phyloP scores from a whole-genome alignment of 805 yeast genomes.

The Saccharomycopsis sp. region DNA sequence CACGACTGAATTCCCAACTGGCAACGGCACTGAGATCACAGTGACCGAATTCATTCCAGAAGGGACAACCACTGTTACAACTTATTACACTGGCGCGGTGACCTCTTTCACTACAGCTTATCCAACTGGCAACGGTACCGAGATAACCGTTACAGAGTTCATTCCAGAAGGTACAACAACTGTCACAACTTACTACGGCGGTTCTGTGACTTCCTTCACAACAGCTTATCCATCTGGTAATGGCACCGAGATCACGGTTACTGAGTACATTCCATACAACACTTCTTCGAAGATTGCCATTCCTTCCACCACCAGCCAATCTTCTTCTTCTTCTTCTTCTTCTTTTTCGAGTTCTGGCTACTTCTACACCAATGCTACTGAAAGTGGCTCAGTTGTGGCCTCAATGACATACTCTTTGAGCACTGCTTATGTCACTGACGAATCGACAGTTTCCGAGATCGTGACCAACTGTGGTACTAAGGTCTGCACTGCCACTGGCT shows the following conservation, averaged over 20 bases:
- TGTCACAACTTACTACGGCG: not conserved
- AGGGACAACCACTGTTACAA: not conserved
- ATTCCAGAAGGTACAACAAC: not conserved
- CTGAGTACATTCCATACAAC: not conserved
- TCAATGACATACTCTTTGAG: too few relatives aligned
- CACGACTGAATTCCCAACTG: constrained; percentile 4
- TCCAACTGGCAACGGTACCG: constrained; percentile 6
- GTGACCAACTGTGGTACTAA: constrained; percentile 1
- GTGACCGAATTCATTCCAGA: not conserved
- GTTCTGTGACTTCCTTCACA: not conserved
- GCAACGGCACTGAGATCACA: constrained; percentile 3
- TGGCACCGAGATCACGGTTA: not conserved
- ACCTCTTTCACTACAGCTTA: not conserved
- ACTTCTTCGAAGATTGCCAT: constrained; percentile 1
- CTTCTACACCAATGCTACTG: not conserved
- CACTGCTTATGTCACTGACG: not conserved
- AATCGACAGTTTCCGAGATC: not conserved
- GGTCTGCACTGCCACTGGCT: not conserved
- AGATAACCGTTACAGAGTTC: not conserved
- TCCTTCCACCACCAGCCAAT: not conserved
- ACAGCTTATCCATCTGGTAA: not conserved
- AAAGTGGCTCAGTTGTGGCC: too few relatives aligned
- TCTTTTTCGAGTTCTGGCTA: not conserved
- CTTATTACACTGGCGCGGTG: not conserved
- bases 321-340: constrained; percentile 7